Evolutionary conservation across 495 filamentous ascomycete species (phyloP).

Genomic region (Aspergillus heteromorphus): DNA sequence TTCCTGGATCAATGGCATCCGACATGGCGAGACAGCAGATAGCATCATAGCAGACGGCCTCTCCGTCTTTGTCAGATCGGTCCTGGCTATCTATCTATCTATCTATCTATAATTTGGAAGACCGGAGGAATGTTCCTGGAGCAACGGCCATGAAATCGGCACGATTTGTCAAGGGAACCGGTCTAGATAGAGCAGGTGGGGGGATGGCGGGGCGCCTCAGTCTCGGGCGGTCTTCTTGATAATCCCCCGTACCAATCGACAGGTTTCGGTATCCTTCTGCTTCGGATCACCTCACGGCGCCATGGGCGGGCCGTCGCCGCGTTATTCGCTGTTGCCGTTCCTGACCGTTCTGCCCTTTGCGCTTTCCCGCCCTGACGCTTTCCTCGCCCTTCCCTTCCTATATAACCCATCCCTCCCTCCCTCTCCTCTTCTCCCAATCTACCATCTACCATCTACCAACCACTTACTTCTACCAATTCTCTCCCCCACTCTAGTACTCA

Average conservation of each 20-base stretch:
- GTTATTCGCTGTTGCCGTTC: constrained; percentile 11
- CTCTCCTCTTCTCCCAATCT: constrained; percentile 2
- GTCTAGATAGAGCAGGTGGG: constrained; percentile 8
- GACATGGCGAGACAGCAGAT: too few species aligned
- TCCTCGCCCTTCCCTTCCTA: constrained; percentile 9
- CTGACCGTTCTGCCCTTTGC: too few species aligned
- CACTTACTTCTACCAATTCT: too few species aligned
- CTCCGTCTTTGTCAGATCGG: background rate
- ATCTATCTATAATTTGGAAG: too few species aligned
- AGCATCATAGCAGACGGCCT: too few species aligned
- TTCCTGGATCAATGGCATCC: too few species aligned
- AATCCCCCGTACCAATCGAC: constrained; percentile 34
- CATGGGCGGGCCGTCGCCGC: constrained; percentile 10
- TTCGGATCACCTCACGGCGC: constrained; percentile 36
- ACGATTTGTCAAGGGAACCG: constrained; percentile 10
- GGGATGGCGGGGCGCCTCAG: constrained; percentile 19
- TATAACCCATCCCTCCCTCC: constrained; percentile 6
- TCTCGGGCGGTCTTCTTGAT: constrained; percentile 40
- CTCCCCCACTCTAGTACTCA: constrained; percentile 9
- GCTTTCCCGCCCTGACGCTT: constrained; percentile 6
- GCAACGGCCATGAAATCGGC: too few species aligned
- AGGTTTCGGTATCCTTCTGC: constrained; percentile 43
- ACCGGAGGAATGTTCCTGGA: background rate
- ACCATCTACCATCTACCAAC: background rate
- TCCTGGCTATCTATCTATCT: background rate